Evolutionary conservation across 2,329 filamentous ascomycete genomes (phyloP), one percentile per base, ranked within the genome.

Genomic region (Sclerotinia sclerotiorum): DNA sequence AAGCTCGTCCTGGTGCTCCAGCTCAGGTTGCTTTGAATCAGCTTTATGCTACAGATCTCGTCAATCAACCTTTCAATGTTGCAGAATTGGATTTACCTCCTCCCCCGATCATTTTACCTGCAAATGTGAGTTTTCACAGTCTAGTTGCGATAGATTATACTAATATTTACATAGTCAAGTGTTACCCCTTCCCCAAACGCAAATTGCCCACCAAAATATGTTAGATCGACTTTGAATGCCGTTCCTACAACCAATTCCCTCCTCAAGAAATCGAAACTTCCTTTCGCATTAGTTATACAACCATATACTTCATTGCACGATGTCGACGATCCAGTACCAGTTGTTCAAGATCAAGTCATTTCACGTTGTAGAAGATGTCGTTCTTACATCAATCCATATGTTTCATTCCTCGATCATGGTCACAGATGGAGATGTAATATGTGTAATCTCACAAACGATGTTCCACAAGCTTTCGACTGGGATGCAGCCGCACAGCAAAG

Each of bases 391-490:
- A 98, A 98, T 79, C 94, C 95, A 17, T 99, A 94, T 75, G 95
- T 97, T 69, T 93, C 92, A 58, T 99, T 99, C 82, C 83, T 99
- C 70, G 95, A 99, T 76, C 93, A 98, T 77, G 95, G 95, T 58
- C 95, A 99, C 81, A 88, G 95, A 77, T 99, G 95, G 95, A 90
- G 94, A 77, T 99, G 95, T 83, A 99, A 99, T 82, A 97, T 99
- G 94, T 99, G 95, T 81, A 98, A 97, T 80, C 84, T 99, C 72
- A 97, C 94, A 74, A 99, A 99, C 79, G 95, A 99, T 75, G 94
- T 98, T 51, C 95, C 95, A n/a, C 95, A 99, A 80, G 94, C 94
- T 49, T 99, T 99, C 74, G 95, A 99, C 79, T 99, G 95, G 95
- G 95, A 99, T 80, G 90, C 93, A 46, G 90, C 92, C 56, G 85